Conservation (phyloP, 2,329 filamentous ascomycete genomes). For the Tolypocladium album region DNA sequence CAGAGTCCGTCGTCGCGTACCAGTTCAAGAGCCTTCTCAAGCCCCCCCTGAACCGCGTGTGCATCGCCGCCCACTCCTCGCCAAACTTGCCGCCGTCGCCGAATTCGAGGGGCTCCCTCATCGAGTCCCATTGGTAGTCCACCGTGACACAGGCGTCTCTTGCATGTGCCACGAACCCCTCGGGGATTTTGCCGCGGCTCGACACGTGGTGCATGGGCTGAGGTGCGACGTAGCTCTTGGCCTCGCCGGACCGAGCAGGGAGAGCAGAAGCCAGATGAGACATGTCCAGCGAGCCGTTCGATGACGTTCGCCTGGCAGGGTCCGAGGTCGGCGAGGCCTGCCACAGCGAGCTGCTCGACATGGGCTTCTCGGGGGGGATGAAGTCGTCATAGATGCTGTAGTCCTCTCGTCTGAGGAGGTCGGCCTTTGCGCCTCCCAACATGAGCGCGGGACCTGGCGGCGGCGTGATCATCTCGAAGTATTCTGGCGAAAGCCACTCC, state of each 20-base stretch:
- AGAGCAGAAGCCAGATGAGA: conserved; percentile 23
- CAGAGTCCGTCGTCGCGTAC: conserved; percentile 53
- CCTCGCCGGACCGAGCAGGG: conserved; percentile 15
- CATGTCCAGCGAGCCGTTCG: conserved; percentile 13
- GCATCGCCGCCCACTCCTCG: conserved; percentile 95
- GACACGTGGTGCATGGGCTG: conserved; percentile 77
- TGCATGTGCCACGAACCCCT: conserved; percentile 83
- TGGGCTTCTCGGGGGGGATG: conserved; percentile 10
- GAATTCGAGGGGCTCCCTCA: conserved; percentile 67
- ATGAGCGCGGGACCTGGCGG: conserved; percentile 80
- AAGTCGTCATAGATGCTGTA: conserved; percentile 35
- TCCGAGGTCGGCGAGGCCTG: conserved; percentile 18
- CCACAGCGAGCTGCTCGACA: conserved; percentile 18
- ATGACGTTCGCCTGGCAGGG: conserved; percentile 9
- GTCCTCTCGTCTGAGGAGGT: conserved; percentile 69
- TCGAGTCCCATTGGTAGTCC: conserved; percentile 97
- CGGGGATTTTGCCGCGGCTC: conserved; percentile 67
- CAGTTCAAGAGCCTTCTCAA: conserved; percentile 71
- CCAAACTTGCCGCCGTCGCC: conserved; percentile 79
- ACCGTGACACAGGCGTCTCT: conserved; percentile 74
- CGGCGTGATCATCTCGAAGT: conserved; percentile 85
- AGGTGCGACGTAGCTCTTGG: conserved; percentile 58
- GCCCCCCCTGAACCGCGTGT: conserved; percentile 74
- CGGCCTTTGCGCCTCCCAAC: conserved; percentile 80
- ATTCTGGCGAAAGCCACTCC: conserved; percentile 89